Base-by-base conservation (phyloP, 768 basidiomycete species). In the Tylopilus sp. region DNA sequence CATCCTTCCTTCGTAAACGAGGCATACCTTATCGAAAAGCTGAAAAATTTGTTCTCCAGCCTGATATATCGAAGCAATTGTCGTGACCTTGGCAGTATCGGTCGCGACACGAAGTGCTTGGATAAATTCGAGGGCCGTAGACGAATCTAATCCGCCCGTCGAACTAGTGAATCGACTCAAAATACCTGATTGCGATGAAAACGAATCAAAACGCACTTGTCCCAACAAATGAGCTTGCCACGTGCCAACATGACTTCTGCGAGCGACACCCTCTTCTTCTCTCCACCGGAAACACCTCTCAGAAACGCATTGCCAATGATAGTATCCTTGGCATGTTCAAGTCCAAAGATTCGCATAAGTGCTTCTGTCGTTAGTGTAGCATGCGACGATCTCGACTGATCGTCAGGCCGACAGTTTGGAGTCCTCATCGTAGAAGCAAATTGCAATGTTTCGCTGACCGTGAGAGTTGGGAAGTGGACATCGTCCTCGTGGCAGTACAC, bases 51-150 rank as follows among this genome's bases (percentile, higher is more conserved):
- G 75, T 64, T 92, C 88, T 46, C 85, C 85, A 9, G 88, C 91
- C 69, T 93, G 91, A 69, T 93, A 92, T 33, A 94, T 81, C 1
- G 88, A 86, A n/a, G 89, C 87, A 52, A 93, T 78, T 0, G 85
- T 89, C 0, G 85, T 73, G 17, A 68, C 54, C n/a, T 71, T 64
- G 50, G 73, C 73, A 4, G 78, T 72, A 59, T 89, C 83, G 0
- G 87, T 87, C 4, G 79, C 73, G 37, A 83, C 75, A 4, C 87
- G 80, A 30, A 91, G 73, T 1, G 84, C 81, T 41, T 76, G 82
- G 42, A 83, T 81, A 58, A 87, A 89, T 64, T 89, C 87, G 33
- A 87, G 71, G 13, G 87, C 88, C 3, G 87, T 89, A 16, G 81
- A 83, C 0, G 86, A 77, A 63, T 86, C 84, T 43, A 86, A 73